phyloP scores from a whole-genome alignment of 148 eudicot genomes.

The Fagopyrum homotropicum region DNA sequence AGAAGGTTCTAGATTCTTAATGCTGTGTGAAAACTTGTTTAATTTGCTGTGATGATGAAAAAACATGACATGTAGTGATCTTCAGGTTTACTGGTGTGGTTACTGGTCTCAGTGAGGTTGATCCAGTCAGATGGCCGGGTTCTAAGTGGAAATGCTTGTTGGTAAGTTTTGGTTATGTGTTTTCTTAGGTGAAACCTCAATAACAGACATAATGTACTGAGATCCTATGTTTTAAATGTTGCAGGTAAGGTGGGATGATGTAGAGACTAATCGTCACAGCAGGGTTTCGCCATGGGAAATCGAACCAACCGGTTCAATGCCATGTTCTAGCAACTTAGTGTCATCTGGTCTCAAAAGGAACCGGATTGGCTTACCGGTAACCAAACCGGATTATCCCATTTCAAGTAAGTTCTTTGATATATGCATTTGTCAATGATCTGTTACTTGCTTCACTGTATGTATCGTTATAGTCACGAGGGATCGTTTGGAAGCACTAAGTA shows the following conservation, averaged over 20 bases:
- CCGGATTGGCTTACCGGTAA: conserved; percentile 51
- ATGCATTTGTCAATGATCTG: not conserved
- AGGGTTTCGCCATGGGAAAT: conserved; percentile 99
- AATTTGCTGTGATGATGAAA: not conserved
- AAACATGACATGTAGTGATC: conserved; percentile 8
- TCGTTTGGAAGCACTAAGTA: too few species aligned
- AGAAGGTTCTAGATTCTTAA: conserved; percentile 44
- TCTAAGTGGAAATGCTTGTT: conserved; percentile 91
- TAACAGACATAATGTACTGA: not conserved
- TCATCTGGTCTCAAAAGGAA: conserved; percentile 67
- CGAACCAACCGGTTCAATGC: conserved; percentile 62
- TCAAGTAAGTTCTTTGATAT: conserved; percentile 37
- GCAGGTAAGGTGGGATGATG: conserved; percentile 98
- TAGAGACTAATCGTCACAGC: conserved; percentile 55
- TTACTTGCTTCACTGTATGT: not conserved
- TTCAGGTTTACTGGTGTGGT: conserved; percentile 77
- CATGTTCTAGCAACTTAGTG: conserved; percentile 44
- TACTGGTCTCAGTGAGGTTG: conserved; percentile 65
- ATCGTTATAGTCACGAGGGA: too few species aligned
- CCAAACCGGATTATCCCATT: conserved; percentile 56
- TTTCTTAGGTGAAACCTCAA: not conserved
- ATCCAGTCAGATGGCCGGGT: conserved; percentile 87
- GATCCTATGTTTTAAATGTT: conserved; percentile 4
- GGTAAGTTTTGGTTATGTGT: conserved; percentile 36
- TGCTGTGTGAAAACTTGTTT: not conserved